A percentile compares a stretch with the other conserved stretches of the same genome.
Conservation (phyloP, 768 basidiomycete species). For the Podaxis pistillaris region DNA sequence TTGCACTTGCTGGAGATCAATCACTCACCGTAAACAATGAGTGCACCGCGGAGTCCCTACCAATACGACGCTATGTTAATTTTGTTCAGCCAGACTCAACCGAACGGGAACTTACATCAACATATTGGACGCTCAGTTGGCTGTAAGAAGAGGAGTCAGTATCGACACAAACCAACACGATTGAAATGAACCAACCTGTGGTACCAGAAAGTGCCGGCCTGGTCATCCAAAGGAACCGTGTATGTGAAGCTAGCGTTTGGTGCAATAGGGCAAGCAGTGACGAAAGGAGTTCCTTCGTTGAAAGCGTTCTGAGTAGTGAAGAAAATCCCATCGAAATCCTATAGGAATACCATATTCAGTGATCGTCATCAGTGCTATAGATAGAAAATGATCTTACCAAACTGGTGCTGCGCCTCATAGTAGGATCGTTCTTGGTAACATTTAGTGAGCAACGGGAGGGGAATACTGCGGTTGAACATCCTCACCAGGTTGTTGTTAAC, state of each 20-base stretch:
- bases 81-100: too few relatives aligned
- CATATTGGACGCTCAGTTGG: background rate
- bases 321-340: conserved; percentile 23
- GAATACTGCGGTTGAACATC: conserved; percentile 14
- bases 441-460: background rate
- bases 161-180: too few relatives aligned
- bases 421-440: conserved; percentile 30
- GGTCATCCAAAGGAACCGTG: conserved; percentile 23
- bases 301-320: conserved; percentile 20
- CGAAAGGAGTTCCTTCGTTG: conserved; percentile 27
- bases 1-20: background rate
- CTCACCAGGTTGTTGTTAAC: conserved; percentile 40
- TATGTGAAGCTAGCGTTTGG: conserved; percentile 29
- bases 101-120: conserved; percentile 23
- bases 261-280: conserved; percentile 30
- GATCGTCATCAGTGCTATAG: background rate
- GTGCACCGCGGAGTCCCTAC: conserved; percentile 38
- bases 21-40: conserved; percentile 30
- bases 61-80: background rate
- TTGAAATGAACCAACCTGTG: conserved; percentile 11
- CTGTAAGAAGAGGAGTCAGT: background rate
- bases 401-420: conserved; percentile 31
- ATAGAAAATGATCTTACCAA: conserved; percentile 15
- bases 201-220: conserved; percentile 35
- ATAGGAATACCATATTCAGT: background rate